These are phyloP conservation scores for Kodamaea suecica DNA, from an alignment of 1,139 yeast genomes.

Conservation along the genomic window DNA sequence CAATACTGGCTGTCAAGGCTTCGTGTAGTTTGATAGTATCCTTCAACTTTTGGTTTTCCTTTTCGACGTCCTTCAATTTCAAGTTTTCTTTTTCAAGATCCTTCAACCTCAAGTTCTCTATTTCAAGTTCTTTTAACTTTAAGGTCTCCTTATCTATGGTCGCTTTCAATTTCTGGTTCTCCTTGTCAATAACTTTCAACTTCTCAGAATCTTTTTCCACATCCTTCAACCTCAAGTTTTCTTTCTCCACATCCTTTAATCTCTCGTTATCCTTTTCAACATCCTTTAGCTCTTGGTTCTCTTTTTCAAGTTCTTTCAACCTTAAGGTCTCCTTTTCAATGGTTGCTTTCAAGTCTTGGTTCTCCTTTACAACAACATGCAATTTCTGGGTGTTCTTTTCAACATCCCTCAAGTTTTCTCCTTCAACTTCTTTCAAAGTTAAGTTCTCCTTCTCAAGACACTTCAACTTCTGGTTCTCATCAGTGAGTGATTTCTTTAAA, in stretches of 20 bases:
- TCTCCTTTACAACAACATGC: neutral
- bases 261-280: conserved; percentile 10
- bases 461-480: neutral
- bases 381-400: neutral
- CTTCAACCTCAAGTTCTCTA: conserved; percentile 6
- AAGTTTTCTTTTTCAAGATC: conserved; percentile 9
- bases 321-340: conserved; percentile 3
- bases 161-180: conserved; percentile 2
- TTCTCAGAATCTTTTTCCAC: neutral
- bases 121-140: neutral
- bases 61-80: conserved; percentile 6
- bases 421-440: conserved; percentile 7
- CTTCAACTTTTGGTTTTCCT: conserved; percentile 1
- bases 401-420: neutral
- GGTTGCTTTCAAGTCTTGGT: conserved; percentile 8
- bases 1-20: no score
- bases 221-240: conserved; percentile 1
- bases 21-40: no score
- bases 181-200: neutral
- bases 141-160: conserved; percentile 2
- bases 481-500: neutral
- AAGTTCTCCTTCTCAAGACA: conserved; percentile 7
- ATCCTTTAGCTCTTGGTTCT: conserved; percentile 8
- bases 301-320: neutral
- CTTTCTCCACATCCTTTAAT: conserved; percentile 6